Evolutionary conservation across 225 moss, liverwort and hornwort genomes (phyloP), one percentile per base, ranked within the genome.

Genomic region (Climacium dendroides): DNA sequence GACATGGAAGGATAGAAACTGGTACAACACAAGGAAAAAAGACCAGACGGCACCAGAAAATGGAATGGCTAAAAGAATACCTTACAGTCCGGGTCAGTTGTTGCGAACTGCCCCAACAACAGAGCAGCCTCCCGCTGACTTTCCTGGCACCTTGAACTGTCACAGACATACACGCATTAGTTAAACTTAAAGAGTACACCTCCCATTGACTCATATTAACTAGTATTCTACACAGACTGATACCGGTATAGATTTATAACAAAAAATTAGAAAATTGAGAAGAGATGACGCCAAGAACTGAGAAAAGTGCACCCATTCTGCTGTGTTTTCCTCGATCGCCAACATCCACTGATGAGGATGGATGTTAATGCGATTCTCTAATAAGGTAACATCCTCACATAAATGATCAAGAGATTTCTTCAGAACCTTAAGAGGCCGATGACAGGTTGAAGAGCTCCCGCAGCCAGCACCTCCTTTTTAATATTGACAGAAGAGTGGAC

Each of bases 81-180:
- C 98, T 98, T 98, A 91, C 98, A 98, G 84, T 98, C 98, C 19
- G 98, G 96, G 85, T 98, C 98, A 57, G 98, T 98, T 89, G 98
- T 98, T 37, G 98, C 98, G 86, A 98, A 98, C 88, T 98, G 98
- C 23, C 98, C 98, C 77, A 98, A 89, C 84, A 98, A 89, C 81
- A 98, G 91, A 81, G 98, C 98, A 83, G 98, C 98, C 88, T 98
- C 98, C 55, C 98, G 93, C 90, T 98, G 98, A 90, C 98, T 98
- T 91, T 98, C 98, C 86, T 95, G 97, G 78, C 98, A 98, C 83
- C 96, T 95, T 74, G 98, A 98, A 91, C 98, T 98, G 90, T 78
- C 86, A 85, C 76, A 89, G 35, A 79, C 43, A 72, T 24, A 78
- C 70, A 85, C 59, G 85, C 24, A 34, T 63, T 48, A 60, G 39